Percentiles rank a stretch among this genome's conserved stretches.
Conservation (phyloP, 495 filamentous ascomycete genomes). For the Tuber brumale region DNA sequence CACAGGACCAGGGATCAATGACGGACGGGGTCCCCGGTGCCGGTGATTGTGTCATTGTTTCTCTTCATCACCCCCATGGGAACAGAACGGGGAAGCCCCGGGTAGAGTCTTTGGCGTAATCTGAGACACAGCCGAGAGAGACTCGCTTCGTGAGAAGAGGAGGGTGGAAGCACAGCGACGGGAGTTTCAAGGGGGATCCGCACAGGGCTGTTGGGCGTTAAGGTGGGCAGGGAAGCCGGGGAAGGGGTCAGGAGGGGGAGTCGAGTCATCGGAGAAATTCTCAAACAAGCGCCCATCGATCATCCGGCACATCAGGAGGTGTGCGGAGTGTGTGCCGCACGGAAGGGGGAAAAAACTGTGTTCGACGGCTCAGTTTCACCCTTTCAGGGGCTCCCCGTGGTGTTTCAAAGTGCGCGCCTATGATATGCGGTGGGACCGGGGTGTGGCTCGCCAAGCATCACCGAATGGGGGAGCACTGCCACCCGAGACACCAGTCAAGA, state of each 20-base stretch:
- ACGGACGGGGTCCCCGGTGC: neutral
- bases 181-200: constrained; percentile 5
- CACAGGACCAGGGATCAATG: neutral
- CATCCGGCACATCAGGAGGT: neutral
- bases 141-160: neutral
- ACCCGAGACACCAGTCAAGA: neutral
- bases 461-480: neutral
- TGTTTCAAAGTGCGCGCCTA: neutral
- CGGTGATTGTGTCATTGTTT: neutral
- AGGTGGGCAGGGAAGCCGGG: neutral
- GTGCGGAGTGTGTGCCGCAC: neutral
- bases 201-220: constrained; percentile 2
- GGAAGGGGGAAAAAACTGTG: neutral
- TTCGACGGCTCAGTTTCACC: neutral
- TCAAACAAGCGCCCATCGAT: neutral
- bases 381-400: neutral
- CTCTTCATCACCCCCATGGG: neutral
- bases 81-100: neutral
- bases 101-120: neutral
- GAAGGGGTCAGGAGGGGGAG: neutral
- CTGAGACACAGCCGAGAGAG: neutral
- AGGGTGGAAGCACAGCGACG: neutral
- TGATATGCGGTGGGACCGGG: neutral
- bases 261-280: neutral
- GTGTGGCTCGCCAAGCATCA: constrained; percentile 1